These are phyloP conservation scores for Vaccinium darrowii DNA, from an alignment of 148 eudicot genomes.

Conservation along the genomic window DNA sequence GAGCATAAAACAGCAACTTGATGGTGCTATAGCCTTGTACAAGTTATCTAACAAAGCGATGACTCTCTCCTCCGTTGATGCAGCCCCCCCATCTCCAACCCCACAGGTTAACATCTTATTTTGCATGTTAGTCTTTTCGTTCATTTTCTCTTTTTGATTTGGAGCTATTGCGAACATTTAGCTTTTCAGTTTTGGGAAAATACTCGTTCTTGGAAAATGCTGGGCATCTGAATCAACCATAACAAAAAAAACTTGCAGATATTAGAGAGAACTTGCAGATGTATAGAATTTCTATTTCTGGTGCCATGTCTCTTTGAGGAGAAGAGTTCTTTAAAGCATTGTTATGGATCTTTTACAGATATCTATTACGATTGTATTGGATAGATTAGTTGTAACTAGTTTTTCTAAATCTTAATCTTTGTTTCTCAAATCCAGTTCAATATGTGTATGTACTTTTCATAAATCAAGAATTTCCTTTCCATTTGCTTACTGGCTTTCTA, in stretches of 20 bases:
- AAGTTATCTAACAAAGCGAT: slow-evolving; percentile 71
- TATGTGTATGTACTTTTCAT: neutral
- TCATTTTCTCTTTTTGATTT: neutral
- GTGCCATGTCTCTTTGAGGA: neutral
- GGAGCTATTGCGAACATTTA: neutral
- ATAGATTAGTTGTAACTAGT: neutral
- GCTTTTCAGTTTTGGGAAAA: neutral
- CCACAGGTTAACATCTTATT: slow-evolving; percentile 52
- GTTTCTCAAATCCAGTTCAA: neutral
- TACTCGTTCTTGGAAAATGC: neutral
- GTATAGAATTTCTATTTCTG: neutral
- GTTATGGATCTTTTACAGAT: neutral
- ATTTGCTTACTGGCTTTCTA: neutral
- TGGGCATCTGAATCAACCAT: neutral
- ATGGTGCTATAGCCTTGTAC: slow-evolving; percentile 71
- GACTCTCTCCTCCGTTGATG: slow-evolving; percentile 65
- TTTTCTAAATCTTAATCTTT: neutral
- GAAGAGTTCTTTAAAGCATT: slow-evolving; percentile 1
- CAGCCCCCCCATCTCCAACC: slow-evolving; percentile 85
- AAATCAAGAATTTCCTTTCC: neutral
- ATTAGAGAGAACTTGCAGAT: neutral
- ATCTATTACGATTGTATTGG: neutral
- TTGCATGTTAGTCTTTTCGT: neutral
- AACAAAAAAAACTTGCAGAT: neutral
- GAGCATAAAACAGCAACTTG: slow-evolving; percentile 63